Base-by-base conservation (phyloP, 148 eudicot species). In the Rheum nobile region DNA sequence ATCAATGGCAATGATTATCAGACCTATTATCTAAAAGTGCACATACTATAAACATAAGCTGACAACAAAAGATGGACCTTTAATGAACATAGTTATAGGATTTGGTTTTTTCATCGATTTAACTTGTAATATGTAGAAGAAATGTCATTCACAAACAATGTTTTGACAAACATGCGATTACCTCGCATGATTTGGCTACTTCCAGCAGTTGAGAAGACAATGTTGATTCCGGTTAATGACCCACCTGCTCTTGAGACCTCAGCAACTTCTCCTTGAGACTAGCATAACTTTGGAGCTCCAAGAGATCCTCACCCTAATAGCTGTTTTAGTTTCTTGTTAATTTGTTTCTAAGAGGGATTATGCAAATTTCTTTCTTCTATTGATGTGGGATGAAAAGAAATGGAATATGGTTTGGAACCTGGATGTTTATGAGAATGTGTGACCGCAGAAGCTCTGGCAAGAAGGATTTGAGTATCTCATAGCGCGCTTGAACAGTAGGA, bases 401-500 rank as follows among this genome's bases (percentile, higher is more conserved):
- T 8, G 34, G 34, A 48, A 46, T 47, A 48, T 26, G 29, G 70
- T 59, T 35, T 10, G 32, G n/a, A 14, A 88, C 90, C 91, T 88
- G 86, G 75, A 69, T 73, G 77, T 77, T 87, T 52, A 83, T 86
- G 61, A 95, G 79, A 55, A 95, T 88, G 79, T 90, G 88, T 39
- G 92, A 82, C 68, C 98, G 80, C 48, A 95, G 42, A 71, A 91
- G 98, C 85, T 95, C 97, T 71, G 79, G 87, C 83, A 95, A 67
- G 76, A 96, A 91, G 10, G 98, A 91, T 73, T 92, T 80, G 24
- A 95, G 87, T 74, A 95, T 95, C 80, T 91, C 98, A 79, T 95
- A 95, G 17, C 98, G 90, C 72, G 97, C 97, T 82, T 90, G 93
- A 82, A 91, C 84, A 68, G 93, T 91, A 75, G 98, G 98, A 72